Percentiles rank a stretch among this genome's conserved stretches.
Conservation (phyloP, 2,329 filamentous ascomycete genomes). For the Penicillium occitanis region DNA sequence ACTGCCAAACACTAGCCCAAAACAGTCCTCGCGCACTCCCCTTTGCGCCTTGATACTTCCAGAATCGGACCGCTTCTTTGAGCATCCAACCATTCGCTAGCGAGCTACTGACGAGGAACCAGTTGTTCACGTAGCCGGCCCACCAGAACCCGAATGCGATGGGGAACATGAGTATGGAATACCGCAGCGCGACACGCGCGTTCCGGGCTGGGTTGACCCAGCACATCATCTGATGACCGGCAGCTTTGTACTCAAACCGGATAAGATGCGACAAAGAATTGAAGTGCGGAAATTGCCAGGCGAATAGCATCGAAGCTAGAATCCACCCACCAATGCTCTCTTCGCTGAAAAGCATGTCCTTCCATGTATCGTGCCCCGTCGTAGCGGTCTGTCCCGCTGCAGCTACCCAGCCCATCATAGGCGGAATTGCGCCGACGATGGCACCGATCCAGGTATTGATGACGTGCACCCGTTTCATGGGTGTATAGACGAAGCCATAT, state of each 20-base stretch:
- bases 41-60: constrained; percentile 71
- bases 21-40: constrained; percentile 83
- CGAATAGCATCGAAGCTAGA: constrained; percentile 77
- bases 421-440: constrained; percentile 87
- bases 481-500: constrained; percentile 91
- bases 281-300: constrained; percentile 99
- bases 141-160: constrained; percentile 79
- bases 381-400: constrained; percentile 85
- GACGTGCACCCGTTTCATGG: constrained; percentile 80
- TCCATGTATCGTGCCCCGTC: constrained; percentile 67
- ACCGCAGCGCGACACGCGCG: constrained; percentile 80
- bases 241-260: constrained; percentile 78
- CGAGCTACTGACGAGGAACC: constrained; percentile 76
- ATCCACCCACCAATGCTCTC: constrained; percentile 80
- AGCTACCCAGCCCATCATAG: constrained; percentile 96
- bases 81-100: constrained; percentile 85
- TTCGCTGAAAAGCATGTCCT: constrained; percentile 72
- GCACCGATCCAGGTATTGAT: constrained; percentile 96
- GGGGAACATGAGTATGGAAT: constrained; percentile 81
- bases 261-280: constrained; percentile 90
- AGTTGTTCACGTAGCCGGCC: constrained; percentile 78
- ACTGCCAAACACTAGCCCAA: constrained; percentile 97
- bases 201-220: constrained; percentile 88
- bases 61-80: constrained; percentile 77
- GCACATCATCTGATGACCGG: constrained; percentile 69